Percentiles rank a stretch among this genome's conserved stretches.
These are phyloP conservation scores for Saccharomyces cerevisiae DNA, from an alignment of 805 yeast species.

Conservation along the genomic window DNA sequence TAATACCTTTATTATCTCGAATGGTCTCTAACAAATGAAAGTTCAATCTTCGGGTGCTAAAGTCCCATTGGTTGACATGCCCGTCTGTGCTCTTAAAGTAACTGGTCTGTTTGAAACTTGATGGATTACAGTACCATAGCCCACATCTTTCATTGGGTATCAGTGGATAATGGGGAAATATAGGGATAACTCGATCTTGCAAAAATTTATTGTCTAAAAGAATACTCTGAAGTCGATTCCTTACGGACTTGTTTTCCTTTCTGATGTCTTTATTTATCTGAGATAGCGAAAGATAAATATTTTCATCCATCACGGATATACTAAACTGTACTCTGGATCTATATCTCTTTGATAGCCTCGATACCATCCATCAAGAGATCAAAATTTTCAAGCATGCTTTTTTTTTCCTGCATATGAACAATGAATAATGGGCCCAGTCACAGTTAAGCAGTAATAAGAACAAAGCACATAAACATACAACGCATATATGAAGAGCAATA, in stretches of 20 bases:
- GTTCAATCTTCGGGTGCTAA: conserved; percentile 65
- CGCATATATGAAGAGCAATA: too few species aligned
- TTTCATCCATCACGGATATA: conserved; percentile 4
- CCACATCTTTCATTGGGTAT: conserved; percentile 84
- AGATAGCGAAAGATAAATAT: conserved; percentile 4
- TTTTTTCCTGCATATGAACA: neutral
- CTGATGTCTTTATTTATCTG: conserved; percentile 37
- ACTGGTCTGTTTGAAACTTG: conserved; percentile 36
- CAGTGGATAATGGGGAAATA: conserved; percentile 39
- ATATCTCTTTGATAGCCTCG: neutral
- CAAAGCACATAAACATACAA: too few species aligned
- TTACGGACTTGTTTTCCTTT: conserved; percentile 42
- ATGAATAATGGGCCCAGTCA: neutral
- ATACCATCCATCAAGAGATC: neutral
- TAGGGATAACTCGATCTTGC: conserved; percentile 17
- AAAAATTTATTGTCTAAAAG: conserved; percentile 52
- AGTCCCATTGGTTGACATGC: conserved; percentile 73
- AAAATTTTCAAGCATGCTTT: neutral
- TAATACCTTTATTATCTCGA: conserved; percentile 36
- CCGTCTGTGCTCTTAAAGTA: conserved; percentile 93
- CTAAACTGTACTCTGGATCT: neutral
- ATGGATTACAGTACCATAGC: conserved; percentile 64
- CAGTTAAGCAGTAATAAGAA: neutral
- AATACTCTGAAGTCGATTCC: conserved; percentile 67
- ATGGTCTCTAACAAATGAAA: conserved; percentile 56